phyloP scores from a whole-genome alignment of 768 basidiomycete genomes.

The Hortiboletus flavorubellus region DNA sequence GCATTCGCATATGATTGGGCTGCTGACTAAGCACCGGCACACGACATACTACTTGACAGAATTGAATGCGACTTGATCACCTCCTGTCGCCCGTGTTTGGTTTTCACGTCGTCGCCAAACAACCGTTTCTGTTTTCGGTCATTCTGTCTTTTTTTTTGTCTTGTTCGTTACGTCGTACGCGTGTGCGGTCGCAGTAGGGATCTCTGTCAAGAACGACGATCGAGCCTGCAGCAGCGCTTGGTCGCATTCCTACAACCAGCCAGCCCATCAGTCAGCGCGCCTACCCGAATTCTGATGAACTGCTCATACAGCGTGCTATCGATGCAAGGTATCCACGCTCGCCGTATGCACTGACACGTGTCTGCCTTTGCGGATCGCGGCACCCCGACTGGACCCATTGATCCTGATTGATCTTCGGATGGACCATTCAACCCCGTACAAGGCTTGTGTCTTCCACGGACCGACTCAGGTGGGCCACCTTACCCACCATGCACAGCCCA shows the following conservation, averaged over 20 bases:
- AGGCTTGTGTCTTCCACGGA: constrained; percentile 14
- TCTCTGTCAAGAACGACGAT: background rate
- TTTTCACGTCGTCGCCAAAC: constrained; percentile 17
- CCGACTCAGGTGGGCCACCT: constrained; percentile 6
- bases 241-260: background rate
- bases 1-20: constrained; percentile 29
- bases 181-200: background rate
- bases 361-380: constrained; percentile 18
- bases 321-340: background rate
- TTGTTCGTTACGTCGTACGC: background rate
- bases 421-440: constrained; percentile 7
- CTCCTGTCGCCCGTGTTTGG: constrained; percentile 5
- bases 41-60: background rate
- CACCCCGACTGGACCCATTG: constrained; percentile 13
- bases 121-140: constrained; percentile 6
- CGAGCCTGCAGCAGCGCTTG: background rate
- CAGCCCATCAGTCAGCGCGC: too few relatives aligned
- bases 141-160: constrained; percentile 1
- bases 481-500: constrained; percentile 21
- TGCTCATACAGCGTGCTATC: background rate
- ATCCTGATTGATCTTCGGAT: constrained; percentile 20
- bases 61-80: too few relatives aligned
- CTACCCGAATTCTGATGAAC: background rate
- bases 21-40: constrained; percentile 29
- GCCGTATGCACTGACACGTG: constrained; percentile 6